Percentiles rank a stretch among this genome's conserved stretches.
Conservation (phyloP, 2,329 filamentous ascomycete genomes). For the Xylariaceae sp. region DNA sequence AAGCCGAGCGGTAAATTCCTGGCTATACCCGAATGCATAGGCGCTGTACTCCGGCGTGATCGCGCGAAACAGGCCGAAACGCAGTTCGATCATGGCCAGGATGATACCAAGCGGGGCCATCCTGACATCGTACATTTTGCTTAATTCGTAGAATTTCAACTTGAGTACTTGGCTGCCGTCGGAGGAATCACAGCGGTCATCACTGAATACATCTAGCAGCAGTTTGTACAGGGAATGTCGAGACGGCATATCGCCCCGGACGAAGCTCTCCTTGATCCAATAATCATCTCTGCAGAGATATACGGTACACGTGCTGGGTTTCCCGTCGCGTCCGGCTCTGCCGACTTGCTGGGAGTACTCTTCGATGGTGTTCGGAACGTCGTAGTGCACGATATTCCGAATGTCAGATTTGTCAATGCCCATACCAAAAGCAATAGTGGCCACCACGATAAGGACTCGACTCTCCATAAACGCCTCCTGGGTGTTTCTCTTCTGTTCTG, state of each 20-base stretch:
- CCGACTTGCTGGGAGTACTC: conserved; percentile 55
- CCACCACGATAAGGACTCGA: conserved; percentile 42
- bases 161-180: conserved; percentile 41
- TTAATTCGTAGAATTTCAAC: conserved; percentile 40
- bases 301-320: conserved; percentile 50
- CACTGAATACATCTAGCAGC: conserved; percentile 50
- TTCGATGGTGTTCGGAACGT: conserved; percentile 47
- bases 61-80: conserved; percentile 50
- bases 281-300: conserved; percentile 54
- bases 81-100: conserved; percentile 56
- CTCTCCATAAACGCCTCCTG: conserved; percentile 49
- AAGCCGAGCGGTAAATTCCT: conserved; percentile 30
- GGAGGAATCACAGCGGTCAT: conserved; percentile 29
- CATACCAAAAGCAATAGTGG: conserved; percentile 57
- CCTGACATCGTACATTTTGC: conserved; percentile 49
- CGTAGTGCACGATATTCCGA: conserved; percentile 49
- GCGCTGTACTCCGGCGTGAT: conserved; percentile 52
- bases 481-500: conserved; percentile 38
- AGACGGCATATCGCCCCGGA: conserved; percentile 54
- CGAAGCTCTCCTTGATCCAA: conserved; percentile 53
- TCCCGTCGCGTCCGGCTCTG: conserved; percentile 49
- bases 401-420: conserved; percentile 53
- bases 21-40: conserved; percentile 44
- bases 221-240: conserved; percentile 42
- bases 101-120: conserved; percentile 45